A percentile compares a stretch with the other conserved stretches of the same genome.
Evolutionary conservation across 208 protist genomes (phyloP).

Genomic region (Angomonas ambiguus): DNA sequence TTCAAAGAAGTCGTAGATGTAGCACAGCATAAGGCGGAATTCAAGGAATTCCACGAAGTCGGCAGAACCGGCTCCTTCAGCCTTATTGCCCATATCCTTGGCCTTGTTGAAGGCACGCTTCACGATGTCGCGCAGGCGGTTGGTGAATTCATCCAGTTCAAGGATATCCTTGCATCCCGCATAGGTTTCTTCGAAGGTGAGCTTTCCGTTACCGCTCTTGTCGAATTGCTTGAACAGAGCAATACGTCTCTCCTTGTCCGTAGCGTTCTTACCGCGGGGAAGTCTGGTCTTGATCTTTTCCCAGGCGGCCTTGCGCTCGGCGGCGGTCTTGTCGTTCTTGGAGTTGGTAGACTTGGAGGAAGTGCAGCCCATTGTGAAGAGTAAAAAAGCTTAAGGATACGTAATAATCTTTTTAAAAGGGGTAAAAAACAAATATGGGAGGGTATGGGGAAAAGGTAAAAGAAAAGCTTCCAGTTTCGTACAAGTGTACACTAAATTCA

Average conservation of each 20-base stretch:
- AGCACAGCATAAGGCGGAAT: slow-evolving; percentile 80
- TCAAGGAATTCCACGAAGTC: slow-evolving; percentile 65
- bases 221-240: slow-evolving; percentile 78
- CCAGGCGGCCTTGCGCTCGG: slow-evolving; percentile 44
- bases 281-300: slow-evolving; percentile 27
- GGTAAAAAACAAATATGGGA: no score
- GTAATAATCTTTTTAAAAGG: no score
- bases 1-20: slow-evolving; percentile 60
- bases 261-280: slow-evolving; percentile 27
- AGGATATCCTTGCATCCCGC: slow-evolving; percentile 41
- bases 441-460: no score
- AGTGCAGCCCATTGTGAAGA: slow-evolving; percentile 22
- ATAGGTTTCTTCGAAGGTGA: slow-evolving; percentile 62
- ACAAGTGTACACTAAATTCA: no score
- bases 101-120: slow-evolving; percentile 83
- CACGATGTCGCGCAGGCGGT: slow-evolving; percentile 53
- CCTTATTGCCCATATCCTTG: slow-evolving; percentile 41
- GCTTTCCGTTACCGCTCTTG: slow-evolving; percentile 38
- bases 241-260: slow-evolving; percentile 37
- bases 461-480: no score
- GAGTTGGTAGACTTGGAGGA: slow-evolving; percentile 6
- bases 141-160: slow-evolving; percentile 60
- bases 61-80: slow-evolving; percentile 19
- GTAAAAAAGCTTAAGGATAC: no score
- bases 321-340: slow-evolving; percentile 29